Evolutionary conservation across 768 basidiomycete species (phyloP), one percentile per base, ranked within the genome.

Genomic region (Mycena maculata): DNA sequence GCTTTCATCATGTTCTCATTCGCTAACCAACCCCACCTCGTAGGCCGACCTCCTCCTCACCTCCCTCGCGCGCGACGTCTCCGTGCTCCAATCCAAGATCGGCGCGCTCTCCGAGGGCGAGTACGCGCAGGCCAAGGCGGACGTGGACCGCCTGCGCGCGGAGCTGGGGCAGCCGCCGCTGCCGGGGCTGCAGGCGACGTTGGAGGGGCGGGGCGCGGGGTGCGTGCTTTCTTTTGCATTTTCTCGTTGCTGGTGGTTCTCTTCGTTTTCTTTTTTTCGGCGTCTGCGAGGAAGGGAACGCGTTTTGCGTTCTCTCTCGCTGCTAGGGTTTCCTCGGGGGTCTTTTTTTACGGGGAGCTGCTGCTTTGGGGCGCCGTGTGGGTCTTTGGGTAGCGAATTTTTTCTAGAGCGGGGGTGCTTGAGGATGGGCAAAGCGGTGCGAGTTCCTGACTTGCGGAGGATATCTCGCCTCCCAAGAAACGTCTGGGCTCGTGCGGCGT

Each of bases 161-260:
- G 93, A 95, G 74, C 87, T 95, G 9, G 93, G 92, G 1, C 90
- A 94, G 71, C 80, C 87, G 1, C 88, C 93, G 2, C 77, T 94
- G 15, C 92, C 92, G 3, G 89, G 85, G 71, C 71, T 95, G 48
- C 92, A 94, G 71, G 80, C 81, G 33, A 92, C 88, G 31, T 77
- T 95, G 39, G 93, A 95, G 49, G 93, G 94, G 72, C 92, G 85
- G 81, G 85, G 79, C 12, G 76, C 81, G 15, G 82, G 84, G 84
- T 87, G 65, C 72, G 83, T 84, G 57, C 55, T 31, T 39, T 47
- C 13, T 53, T 4, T 38, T 60, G 12, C 18, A 10, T 31, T 38
- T 9, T 31, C 13, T 12, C 20, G 11, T 65, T 60, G 39, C 52
- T 56, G 22, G 70, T 63, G 30, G 53, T 63, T 48, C 42, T 18